Base-by-base conservation (phyloP, 306 rosid species). In the Vigna radiata region DNA sequence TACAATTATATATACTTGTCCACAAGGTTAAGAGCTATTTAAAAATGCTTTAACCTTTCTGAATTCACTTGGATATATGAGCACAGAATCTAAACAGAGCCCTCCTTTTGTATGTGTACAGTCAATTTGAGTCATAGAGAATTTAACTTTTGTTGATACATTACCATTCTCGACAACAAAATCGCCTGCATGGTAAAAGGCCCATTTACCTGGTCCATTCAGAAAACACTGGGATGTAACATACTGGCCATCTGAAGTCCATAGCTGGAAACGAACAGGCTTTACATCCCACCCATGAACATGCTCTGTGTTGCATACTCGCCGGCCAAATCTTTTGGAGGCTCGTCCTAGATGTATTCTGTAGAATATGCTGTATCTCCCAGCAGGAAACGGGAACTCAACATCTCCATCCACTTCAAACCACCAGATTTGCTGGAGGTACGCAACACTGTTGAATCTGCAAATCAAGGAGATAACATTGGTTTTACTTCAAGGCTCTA, bases 51-150 rank as follows among this genome's bases (percentile, higher is more conserved):
- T 52, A 83, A 86, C 89, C 90, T 83, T 90, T 73, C 69, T 72
- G 78, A 85, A 78, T 46, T 82, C 92, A 46, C 83, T 80, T 21
- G 99, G 99, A 76, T 66, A 86, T 68, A 96, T 61, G 36, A 89
- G 76, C 77, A 89, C 90, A 60, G 99, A 89, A 75, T 96, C 99
- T 75, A 96, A 71, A 88, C 97, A 92, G 25, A 96, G 96, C 23
- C 99, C 99, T 7, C 99, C 98, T 85, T 92, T 96, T 12, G 97
- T 88, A 77, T 96, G 99, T 4, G 99, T 96, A 80, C 99, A 96
- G 83, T 96, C 99, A 65, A 96, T 96, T 85, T 96, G 99, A 72
- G 96, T 91, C 99, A 95, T 88, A 0, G 97, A 95, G 85, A 92
- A 87, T 72, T 92, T 90, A 16, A 95, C 64, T 81, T 87, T 91